A percentile compares a stretch with the other conserved stretches of the same genome.
Conservation (phyloP, 345 rosid genomes). For the Draba incana region DNA sequence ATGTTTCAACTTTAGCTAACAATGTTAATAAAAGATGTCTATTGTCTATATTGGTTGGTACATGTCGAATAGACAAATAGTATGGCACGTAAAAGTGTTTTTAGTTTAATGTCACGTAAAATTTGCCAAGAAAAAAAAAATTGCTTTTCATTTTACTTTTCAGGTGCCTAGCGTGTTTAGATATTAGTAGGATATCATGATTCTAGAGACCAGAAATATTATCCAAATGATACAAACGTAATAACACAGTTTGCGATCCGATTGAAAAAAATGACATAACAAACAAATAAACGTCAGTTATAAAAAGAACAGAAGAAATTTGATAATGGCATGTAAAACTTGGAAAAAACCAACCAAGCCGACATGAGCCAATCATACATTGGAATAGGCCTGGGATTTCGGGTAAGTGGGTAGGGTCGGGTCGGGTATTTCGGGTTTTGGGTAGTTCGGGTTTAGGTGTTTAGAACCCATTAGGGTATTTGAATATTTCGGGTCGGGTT, state of each 20-base stretch:
- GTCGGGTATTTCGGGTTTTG: too few species aligned
- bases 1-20: too few species aligned
- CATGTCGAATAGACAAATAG: too few species aligned
- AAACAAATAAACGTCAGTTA: neutral
- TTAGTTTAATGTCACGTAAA: slow-evolving; percentile 32
- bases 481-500: too few species aligned
- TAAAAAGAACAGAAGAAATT: neutral
- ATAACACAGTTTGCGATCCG: neutral
- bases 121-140: slow-evolving; percentile 15
- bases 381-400: too few species aligned
- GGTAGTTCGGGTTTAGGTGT: too few species aligned
- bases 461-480: too few species aligned
- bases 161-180: slow-evolving; percentile 32
- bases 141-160: slow-evolving; percentile 23
- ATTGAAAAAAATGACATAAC: neutral
- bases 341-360: slow-evolving; percentile 15
- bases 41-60: too few species aligned
- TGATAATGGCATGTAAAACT: neutral
- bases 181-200: slow-evolving; percentile 3
- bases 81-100: slow-evolving; percentile 24
- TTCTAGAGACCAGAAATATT: neutral
- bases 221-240: slow-evolving; percentile 4
- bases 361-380: neutral
- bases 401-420: too few species aligned
- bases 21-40: too few species aligned